Conservation (phyloP, 1,139 yeast genomes). For the Blastobotrys capitulatus region DNA sequence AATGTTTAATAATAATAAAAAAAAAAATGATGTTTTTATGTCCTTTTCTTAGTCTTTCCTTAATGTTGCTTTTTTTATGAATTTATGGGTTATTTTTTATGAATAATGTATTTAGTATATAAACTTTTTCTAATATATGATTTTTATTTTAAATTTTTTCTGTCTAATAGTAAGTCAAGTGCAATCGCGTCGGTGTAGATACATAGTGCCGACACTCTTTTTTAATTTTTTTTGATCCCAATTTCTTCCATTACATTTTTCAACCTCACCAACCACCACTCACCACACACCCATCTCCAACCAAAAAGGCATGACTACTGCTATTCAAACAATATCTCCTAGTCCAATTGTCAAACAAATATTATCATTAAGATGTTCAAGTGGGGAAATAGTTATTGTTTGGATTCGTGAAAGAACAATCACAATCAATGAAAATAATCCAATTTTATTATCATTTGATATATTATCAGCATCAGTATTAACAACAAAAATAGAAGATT, state of each 20-base stretch:
- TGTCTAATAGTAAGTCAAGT: no score
- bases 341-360: constrained; percentile 14
- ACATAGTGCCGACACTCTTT: neutral
- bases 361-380: constrained; percentile 4
- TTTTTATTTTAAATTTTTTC: neutral
- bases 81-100: neutral
- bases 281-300: no score
- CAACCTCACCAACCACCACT: no score
- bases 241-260: neutral
- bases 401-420: constrained; percentile 8
- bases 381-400: constrained; percentile 11
- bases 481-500: constrained; percentile 14
- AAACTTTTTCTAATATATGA: neutral
- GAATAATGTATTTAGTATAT: neutral
- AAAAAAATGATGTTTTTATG: neutral
- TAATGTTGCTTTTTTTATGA: neutral
- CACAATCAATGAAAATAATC: constrained; percentile 3
- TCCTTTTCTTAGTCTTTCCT: neutral
- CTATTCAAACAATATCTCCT: constrained; percentile 12
- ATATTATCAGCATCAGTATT: constrained; percentile 11
- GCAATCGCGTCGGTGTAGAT: no score
- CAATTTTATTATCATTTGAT: constrained; percentile 8
- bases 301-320: neutral
- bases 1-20: neutral
- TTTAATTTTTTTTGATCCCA: neutral